Conservation (phyloP, 768 basidiomycete genomes). For the Rhizopogon vesiculosus region DNA sequence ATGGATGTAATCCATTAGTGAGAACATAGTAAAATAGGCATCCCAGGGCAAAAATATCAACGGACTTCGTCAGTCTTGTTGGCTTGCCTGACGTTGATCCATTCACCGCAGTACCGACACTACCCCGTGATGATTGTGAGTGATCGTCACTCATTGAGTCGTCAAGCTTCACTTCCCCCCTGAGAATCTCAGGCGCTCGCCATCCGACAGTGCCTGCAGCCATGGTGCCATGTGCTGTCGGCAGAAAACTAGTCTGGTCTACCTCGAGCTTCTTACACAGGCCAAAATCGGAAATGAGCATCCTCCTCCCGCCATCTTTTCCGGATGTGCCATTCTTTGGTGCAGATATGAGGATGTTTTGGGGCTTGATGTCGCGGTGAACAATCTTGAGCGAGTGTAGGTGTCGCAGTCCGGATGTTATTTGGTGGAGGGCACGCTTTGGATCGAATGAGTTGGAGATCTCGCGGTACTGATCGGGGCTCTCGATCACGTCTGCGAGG, state of each 20-base stretch:
- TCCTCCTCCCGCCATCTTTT: conserved; percentile 51
- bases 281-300: conserved; percentile 97
- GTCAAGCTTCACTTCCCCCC: conserved; percentile 91
- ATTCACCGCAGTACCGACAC: conserved; percentile 44
- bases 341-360: conserved; percentile 88
- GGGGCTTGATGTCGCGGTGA: conserved; percentile 98
- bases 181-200: conserved; percentile 94
- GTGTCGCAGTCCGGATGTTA: conserved; percentile 84
- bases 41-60: conserved; percentile 95
- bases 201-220: conserved; percentile 95
- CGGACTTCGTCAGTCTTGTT: conserved; percentile 84
- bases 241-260: conserved; percentile 95
- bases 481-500: conserved; percentile 82
- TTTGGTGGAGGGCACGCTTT: conserved; percentile 82
- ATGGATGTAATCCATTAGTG: conserved; percentile 89
- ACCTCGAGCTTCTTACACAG: conserved; percentile 92
- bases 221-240: conserved; percentile 84
- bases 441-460: conserved; percentile 77
- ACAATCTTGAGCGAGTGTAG: conserved; percentile 92
- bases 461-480: conserved; percentile 72
- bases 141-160: conserved; percentile 61
- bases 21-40: conserved; percentile 94
- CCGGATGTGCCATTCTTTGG: conserved; percentile 48
- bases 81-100: conserved; percentile 38
- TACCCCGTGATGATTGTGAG: conserved; percentile 64